phyloP scores from a whole-genome alignment of 345 rosid genomes.

The Luvunga scandens region DNA sequence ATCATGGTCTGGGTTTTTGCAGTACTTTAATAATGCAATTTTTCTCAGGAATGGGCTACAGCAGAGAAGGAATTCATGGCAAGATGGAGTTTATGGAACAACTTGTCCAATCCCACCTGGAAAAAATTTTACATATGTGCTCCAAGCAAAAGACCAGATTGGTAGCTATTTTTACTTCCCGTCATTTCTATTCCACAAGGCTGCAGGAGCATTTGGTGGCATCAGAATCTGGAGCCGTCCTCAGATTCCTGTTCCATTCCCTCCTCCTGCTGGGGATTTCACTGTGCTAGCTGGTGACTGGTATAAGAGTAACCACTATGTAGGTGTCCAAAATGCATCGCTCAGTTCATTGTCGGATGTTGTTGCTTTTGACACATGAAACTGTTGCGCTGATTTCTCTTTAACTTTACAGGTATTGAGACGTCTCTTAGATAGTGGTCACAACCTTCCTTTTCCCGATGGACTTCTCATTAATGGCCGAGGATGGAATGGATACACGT shows the following conservation, averaged over 20 bases:
- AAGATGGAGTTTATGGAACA: slow-evolving; percentile 87
- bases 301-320: slow-evolving; percentile 77
- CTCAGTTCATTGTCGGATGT: not conserved
- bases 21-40: not conserved
- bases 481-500: slow-evolving; percentile 67
- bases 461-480: slow-evolving; percentile 95
- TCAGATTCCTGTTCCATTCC: slow-evolving; percentile 76
- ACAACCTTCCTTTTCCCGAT: slow-evolving; percentile 65
- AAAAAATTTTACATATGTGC: slow-evolving; percentile 69
- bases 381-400: not conserved
- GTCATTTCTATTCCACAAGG: slow-evolving; percentile 82
- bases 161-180: slow-evolving; percentile 92
- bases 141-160: slow-evolving; percentile 91
- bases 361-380: not conserved
- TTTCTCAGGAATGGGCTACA: slow-evolving; percentile 76
- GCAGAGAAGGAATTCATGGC: slow-evolving; percentile 84
- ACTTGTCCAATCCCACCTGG: slow-evolving; percentile 91
- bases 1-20: no score
- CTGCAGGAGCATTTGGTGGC: slow-evolving; percentile 88
- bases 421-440: slow-evolving; percentile 58
- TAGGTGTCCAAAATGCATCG: slow-evolving; percentile 19
- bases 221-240: slow-evolving; percentile 89
- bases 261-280: slow-evolving; percentile 70
- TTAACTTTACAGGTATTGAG: slow-evolving; percentile 38
- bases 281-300: slow-evolving; percentile 84